Evolutionary conservation across 1,284 basidiomycete species (phyloP), one percentile per base, ranked within the genome.

Genomic region (Leccinum subspadiceum): DNA sequence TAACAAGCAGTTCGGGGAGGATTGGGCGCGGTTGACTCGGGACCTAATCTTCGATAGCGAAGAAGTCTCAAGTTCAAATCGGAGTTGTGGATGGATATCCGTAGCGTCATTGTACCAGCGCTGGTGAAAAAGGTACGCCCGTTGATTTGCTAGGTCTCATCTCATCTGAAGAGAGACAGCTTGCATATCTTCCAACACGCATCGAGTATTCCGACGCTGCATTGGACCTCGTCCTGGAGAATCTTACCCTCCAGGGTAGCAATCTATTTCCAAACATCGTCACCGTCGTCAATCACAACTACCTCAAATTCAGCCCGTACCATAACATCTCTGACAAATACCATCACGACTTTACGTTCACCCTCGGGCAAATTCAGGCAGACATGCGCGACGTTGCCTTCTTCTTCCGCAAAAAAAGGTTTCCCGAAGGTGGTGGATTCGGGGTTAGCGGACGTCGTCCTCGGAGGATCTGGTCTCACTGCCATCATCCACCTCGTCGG

Each of bases 331-430:
- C 72, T 15, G 89, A 93, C 68, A 79, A 84, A 61, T 76, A 80
- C 55, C 81, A 81, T 64, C 91, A 94, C 73, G 83, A 86, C 65
- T 84, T 95, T 68, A 85, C 81, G 15, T 71, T 96, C 59, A 85
- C 83, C 5, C 79, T 95, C 41, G 79, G 80, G 29, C 95, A 98
- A 75, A 92, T 98, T 70, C 96, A 98, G 75, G 89, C 91, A n/a
- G 94, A 96, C 70, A 89, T 97, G 82, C 84, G 90, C 44, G 94
- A 97, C 68, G 92, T 97, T 20, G 87, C 90, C 12, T 96, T 97
- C 74, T 94, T 90, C 72, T 93, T 92, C 75, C 81, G 78, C 64
- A 31, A 90, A 84, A 79, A 92, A 92, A 80, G 92, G 92, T 4
- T 83, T 93, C 68, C 86, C 89, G 9, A 92, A 90, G 80, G 77